phyloP scores from a whole-genome alignment of 225 moss, liverwort and hornwort genomes.

The Thuidium tamariscinum region DNA sequence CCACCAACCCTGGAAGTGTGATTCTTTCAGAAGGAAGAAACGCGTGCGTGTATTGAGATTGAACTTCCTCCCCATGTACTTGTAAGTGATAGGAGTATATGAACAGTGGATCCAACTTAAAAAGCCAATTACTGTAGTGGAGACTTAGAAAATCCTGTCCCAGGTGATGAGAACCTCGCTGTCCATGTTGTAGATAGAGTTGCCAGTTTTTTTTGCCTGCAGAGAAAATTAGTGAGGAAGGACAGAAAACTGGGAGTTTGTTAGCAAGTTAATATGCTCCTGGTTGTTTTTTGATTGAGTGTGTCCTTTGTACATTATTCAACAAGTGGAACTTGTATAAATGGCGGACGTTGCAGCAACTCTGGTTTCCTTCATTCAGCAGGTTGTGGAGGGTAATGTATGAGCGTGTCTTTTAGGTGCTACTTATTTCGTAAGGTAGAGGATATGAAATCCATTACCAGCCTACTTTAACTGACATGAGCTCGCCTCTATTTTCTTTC shows the following conservation, averaged over 20 bases:
- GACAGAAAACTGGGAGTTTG: neutral
- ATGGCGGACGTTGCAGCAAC: neutral
- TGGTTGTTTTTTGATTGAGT: neutral
- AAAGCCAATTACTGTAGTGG: neutral
- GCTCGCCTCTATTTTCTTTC: neutral
- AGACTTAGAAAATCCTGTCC: neutral
- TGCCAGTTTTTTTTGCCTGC: neutral
- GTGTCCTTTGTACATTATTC: slow-evolving; percentile 24
- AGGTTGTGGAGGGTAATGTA: neutral
- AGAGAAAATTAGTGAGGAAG: neutral
- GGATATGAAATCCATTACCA: neutral
- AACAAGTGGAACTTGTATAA: slow-evolving; percentile 18
- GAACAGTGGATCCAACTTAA: neutral
- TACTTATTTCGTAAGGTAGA: neutral
- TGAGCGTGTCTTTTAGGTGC: neutral
- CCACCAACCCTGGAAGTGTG: neutral
- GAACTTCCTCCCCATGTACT: slow-evolving; percentile 15
- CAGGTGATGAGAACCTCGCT: neutral
- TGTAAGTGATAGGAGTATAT: neutral
- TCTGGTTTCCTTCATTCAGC: neutral
- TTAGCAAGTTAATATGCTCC: neutral
- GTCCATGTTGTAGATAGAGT: neutral
- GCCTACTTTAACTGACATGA: neutral
- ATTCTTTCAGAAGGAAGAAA: slow-evolving; percentile 9
- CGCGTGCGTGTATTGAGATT: neutral